Percentiles rank a stretch among this genome's conserved stretches.
phyloP scores from a whole-genome alignment of 805 yeast genomes.

The Yarrowia sp. region DNA sequence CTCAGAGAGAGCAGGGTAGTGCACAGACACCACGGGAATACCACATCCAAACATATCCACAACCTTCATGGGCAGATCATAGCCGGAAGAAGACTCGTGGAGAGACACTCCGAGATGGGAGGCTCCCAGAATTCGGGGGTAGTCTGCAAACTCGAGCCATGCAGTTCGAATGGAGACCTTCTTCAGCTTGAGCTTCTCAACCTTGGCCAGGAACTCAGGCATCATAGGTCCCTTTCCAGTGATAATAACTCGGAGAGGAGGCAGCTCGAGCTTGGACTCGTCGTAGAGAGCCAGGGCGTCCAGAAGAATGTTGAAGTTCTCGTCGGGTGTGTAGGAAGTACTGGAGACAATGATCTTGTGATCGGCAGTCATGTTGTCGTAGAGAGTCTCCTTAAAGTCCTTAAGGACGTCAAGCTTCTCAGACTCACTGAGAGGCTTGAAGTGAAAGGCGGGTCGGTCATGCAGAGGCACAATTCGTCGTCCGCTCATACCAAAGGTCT shows the following conservation, averaged over 20 bases:
- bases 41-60: slow-evolving; percentile 97
- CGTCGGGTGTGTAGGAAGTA: slow-evolving; percentile 95
- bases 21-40: slow-evolving; percentile 78
- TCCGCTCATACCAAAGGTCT: slow-evolving; percentile 52
- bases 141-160: slow-evolving; percentile 78
- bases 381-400: slow-evolving; percentile 39
- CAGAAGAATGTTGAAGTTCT: slow-evolving; percentile 70
- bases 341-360: slow-evolving; percentile 77
- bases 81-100: slow-evolving; percentile 88
- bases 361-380: slow-evolving; percentile 40
- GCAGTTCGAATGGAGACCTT: slow-evolving; percentile 58
- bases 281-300: slow-evolving; percentile 68
- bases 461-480: slow-evolving; percentile 63
- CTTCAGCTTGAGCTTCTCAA: slow-evolving; percentile 44
- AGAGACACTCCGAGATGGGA: slow-evolving; percentile 89
- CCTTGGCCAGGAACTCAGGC: slow-evolving; percentile 48
- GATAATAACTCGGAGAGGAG: slow-evolving; percentile 65
- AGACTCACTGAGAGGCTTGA: slow-evolving; percentile 46
- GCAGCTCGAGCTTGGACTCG: slow-evolving; percentile 35
- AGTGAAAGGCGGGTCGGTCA: slow-evolving; percentile 73
- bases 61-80: slow-evolving; percentile 96
- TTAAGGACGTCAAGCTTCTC: slow-evolving; percentile 40
- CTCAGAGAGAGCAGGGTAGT: slow-evolving; percentile 75
- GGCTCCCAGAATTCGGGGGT: slow-evolving; percentile 67
- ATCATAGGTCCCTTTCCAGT: slow-evolving; percentile 95